Conservation (phyloP, 176 grass and related monocot species). For the Panicum miliaceum region DNA sequence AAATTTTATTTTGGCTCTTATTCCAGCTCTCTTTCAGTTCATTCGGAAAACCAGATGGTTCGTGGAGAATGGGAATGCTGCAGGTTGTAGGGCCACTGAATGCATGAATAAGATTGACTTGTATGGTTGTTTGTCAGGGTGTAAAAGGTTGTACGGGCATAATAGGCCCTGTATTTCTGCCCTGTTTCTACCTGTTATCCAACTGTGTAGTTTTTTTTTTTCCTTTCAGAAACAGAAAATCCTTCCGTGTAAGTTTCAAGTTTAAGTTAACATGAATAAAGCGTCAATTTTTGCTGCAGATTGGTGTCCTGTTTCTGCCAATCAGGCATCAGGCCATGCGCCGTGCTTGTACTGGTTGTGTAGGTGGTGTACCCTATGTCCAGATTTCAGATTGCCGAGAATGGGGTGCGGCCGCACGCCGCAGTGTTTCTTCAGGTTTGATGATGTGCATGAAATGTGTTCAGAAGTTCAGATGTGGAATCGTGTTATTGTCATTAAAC, state of each 20-base stretch:
- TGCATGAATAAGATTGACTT: constrained; percentile 5
- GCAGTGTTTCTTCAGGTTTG: background rate
- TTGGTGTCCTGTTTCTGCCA: background rate
- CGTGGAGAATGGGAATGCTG: constrained; percentile 14
- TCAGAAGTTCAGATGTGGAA: background rate
- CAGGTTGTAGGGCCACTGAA: background rate
- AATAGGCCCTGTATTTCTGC: background rate
- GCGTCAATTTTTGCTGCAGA: background rate
- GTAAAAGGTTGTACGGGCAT: background rate
- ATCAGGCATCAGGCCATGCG: background rate
- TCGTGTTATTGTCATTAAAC: background rate
- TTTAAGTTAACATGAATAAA: constrained; percentile 25
- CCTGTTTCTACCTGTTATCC: constrained; percentile 1
- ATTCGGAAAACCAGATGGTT: background rate
- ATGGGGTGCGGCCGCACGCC: background rate
- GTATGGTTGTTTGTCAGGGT: constrained; percentile 2
- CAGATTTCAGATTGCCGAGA: background rate
- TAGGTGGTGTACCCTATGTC: background rate
- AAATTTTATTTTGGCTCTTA: background rate
- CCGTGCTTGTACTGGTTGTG: background rate
- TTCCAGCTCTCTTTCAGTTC: background rate
- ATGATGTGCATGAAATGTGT: background rate
- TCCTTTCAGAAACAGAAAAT: background rate
- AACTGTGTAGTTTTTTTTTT: constrained; percentile 1
- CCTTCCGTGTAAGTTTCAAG: constrained; percentile 4